Conservation (phyloP, 768 basidiomycete genomes). For the Polyporus arcularius region DNA sequence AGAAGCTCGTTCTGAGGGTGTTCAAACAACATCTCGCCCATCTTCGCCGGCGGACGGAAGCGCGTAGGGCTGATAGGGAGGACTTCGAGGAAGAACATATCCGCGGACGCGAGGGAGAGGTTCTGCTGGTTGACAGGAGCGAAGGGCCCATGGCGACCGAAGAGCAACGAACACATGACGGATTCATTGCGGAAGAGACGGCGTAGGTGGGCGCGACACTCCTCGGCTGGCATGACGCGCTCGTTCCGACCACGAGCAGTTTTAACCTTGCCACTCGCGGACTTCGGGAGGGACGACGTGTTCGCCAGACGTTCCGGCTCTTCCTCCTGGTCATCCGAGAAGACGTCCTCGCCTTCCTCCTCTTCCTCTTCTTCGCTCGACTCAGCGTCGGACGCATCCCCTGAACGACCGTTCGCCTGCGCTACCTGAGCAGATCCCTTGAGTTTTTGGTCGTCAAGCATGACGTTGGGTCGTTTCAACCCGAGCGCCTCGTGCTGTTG, state of each 20-base stretch:
- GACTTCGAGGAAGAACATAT: constrained; percentile 97
- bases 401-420: constrained; percentile 2
- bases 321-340: constrained; percentile 51
- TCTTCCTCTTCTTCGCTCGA: constrained; percentile 52
- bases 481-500: constrained; percentile 50
- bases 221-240: constrained; percentile 86
- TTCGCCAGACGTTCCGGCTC: constrained; percentile 23
- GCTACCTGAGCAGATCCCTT: constrained; percentile 3
- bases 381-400: constrained; percentile 49
- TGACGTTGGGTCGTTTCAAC: constrained; percentile 75
- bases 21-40: constrained; percentile 93
- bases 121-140: constrained; percentile 59
- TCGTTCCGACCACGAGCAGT: constrained; percentile 81
- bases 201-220: constrained; percentile 92
- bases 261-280: constrained; percentile 79
- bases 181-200: constrained; percentile 83
- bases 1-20: constrained; percentile 95
- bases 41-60: constrained; percentile 89
- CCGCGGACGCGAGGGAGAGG: constrained; percentile 74
- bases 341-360: constrained; percentile 47
- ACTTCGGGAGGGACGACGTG: constrained; percentile 53
- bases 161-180: constrained; percentile 83
- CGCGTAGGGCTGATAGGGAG: constrained; percentile 91
- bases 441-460: constrained; percentile 46
- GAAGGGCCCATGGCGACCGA: constrained; percentile 89